Conservation (phyloP, 192 early-diverging fungal species). For the Podila clonocystis region DNA sequence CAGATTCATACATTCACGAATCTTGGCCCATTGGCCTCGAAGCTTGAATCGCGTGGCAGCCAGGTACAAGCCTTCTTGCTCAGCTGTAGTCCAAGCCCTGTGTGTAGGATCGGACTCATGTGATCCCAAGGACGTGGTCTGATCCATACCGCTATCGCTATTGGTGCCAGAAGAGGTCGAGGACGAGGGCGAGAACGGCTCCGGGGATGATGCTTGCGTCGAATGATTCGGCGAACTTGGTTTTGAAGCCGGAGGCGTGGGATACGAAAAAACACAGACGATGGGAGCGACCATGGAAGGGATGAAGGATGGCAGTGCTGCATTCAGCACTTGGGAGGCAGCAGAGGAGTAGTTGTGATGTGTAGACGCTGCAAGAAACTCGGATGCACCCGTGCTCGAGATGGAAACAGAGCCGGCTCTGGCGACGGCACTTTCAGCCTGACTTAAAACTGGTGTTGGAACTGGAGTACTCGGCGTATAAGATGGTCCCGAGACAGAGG, state of each 20-base stretch:
- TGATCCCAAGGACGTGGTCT: no score
- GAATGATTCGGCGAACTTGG: conserved; percentile 16
- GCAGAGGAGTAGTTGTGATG: conserved; percentile 39
- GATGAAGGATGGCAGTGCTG: conserved; percentile 39
- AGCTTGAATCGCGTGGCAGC: conserved; percentile 24
- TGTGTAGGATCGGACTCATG: not conserved
- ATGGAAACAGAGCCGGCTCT: conserved; percentile 14
- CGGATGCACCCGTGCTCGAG: conserved; percentile 32
- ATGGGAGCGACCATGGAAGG: conserved; percentile 50
- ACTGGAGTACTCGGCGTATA: not conserved
- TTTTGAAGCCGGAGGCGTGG: conserved; percentile 19
- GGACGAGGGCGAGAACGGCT: conserved; percentile 2
- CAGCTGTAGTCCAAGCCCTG: conserved; percentile 19
- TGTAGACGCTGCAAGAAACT: conserved; percentile 36
- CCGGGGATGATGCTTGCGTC: not conserved
- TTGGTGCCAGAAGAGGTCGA: not conserved
- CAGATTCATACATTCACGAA: conserved; percentile 30
- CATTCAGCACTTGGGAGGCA: conserved; percentile 29
- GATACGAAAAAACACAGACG: conserved; percentile 45
- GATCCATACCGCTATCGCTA: not conserved
- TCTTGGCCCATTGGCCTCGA: conserved; percentile 37
- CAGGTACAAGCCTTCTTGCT: conserved; percentile 30
- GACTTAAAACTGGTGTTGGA: no score
- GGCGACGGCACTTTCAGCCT: not conserved
- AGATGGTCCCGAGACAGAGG: not conserved